These are phyloP conservation scores for Smallanthus sonchifolius DNA, from an alignment of 129 eudicot species.

Conservation along the genomic window DNA sequence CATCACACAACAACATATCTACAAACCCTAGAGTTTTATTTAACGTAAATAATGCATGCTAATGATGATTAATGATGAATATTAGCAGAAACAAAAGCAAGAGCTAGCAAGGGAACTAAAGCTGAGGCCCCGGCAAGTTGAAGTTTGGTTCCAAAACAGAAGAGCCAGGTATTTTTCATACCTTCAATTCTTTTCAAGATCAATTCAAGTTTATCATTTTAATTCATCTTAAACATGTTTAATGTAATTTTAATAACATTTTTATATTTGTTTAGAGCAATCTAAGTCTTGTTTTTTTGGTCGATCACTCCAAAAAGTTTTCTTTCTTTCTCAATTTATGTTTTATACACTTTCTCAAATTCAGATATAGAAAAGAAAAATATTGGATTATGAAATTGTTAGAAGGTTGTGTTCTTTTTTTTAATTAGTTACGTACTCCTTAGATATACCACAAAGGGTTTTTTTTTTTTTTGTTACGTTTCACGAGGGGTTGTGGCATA, in stretches of 20 bases:
- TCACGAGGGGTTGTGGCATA: too few species aligned
- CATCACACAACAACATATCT: background rate
- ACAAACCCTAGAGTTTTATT: background rate
- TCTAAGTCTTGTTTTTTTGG: background rate
- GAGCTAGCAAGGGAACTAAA: conserved; percentile 74
- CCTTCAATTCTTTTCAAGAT: background rate
- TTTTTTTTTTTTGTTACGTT: too few species aligned
- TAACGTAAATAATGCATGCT: background rate
- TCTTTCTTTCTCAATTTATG: background rate
- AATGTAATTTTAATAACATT: too few species aligned
- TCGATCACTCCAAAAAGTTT: conserved; percentile 12
- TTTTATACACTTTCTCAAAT: conserved; percentile 1
- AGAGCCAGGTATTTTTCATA: conserved; percentile 66
- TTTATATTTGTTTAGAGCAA: background rate
- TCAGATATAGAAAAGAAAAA: conserved; percentile 6
- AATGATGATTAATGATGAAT: conserved; percentile 18
- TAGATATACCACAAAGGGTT: too few species aligned
- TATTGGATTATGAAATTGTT: conserved; percentile 3
- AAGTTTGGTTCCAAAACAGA: conserved; percentile 98
- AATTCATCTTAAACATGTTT: background rate
- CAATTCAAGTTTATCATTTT: background rate
- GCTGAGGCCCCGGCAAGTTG: conserved; percentile 89
- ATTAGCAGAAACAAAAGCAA: conserved; percentile 91
- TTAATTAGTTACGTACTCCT: too few species aligned
- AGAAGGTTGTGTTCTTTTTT: conserved; percentile 13